phyloP scores from a whole-genome alignment of 1,284 basidiomycete genomes.

The Austroboletus novae-zelandiae region DNA sequence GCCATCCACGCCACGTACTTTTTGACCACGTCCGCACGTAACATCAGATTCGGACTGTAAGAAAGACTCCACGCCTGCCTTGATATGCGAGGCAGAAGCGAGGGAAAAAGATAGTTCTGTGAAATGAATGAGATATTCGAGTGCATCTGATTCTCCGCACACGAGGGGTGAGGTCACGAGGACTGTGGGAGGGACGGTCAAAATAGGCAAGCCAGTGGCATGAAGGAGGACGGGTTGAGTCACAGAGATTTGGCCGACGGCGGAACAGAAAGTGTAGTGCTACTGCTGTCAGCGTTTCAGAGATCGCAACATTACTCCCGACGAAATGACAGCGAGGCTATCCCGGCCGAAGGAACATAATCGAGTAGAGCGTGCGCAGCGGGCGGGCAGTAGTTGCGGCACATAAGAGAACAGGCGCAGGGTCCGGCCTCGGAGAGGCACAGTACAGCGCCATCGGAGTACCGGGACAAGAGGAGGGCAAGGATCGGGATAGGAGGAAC shows the following conservation, averaged over 20 bases:
- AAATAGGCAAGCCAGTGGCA: slow-evolving; percentile 15
- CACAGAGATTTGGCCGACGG: slow-evolving; percentile 8
- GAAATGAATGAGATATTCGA: slow-evolving; percentile 16
- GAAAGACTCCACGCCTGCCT: slow-evolving; percentile 17
- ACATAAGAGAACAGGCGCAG: too few relatives aligned
- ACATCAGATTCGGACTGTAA: slow-evolving; percentile 16
- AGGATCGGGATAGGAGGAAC: slow-evolving; percentile 2
- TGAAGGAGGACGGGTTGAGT: slow-evolving; percentile 4
- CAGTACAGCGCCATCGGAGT: slow-evolving; percentile 1
- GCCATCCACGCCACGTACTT: slow-evolving; percentile 13
- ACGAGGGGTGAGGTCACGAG: slow-evolving; percentile 28
- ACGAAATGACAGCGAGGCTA: slow-evolving; percentile 1
- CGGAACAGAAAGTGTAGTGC: slow-evolving; percentile 5
- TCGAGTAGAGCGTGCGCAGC: slow-evolving; percentile 7
- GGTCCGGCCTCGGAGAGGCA: neutral
- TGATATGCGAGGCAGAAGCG: slow-evolving; percentile 28
- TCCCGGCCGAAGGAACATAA: slow-evolving; percentile 9
- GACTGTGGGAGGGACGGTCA: slow-evolving; percentile 11
- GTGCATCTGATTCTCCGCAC: slow-evolving; percentile 30
- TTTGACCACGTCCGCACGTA: slow-evolving; percentile 14
- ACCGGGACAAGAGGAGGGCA: slow-evolving; percentile 1
- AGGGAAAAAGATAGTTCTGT: slow-evolving; percentile 16
- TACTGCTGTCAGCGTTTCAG: slow-evolving; percentile 4
- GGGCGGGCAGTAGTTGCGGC: neutral
- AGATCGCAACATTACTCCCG: neutral